Evolutionary conservation across 2,329 filamentous ascomycete genomes (phyloP).

Genomic region (Sporothrix phasma): DNA sequence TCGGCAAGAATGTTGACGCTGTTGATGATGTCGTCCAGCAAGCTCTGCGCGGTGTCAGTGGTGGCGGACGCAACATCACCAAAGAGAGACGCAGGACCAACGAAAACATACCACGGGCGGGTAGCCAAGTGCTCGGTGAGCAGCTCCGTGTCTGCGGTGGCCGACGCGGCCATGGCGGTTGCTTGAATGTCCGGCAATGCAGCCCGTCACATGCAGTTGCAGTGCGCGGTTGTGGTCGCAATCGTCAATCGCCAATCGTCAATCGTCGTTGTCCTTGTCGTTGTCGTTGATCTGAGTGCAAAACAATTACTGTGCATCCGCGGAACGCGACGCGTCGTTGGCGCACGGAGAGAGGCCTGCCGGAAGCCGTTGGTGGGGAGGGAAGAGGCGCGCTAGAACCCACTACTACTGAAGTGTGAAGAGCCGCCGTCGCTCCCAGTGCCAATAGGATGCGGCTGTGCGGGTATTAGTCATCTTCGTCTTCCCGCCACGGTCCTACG

Average conservation of each 20-base stretch:
- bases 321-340: constrained; percentile 2
- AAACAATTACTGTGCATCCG: background rate
- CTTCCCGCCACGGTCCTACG: background rate
- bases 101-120: constrained; percentile 65
- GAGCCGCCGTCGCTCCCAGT: background rate
- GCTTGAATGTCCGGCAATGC: background rate
- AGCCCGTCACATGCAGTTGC: background rate
- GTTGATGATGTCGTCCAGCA: constrained; percentile 98
- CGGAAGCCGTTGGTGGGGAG: background rate
- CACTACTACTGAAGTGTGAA: too few relatives aligned
- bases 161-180: constrained; percentile 22
- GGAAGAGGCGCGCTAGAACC: background rate
- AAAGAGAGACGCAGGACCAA: background rate
- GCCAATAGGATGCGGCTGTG: background rate
- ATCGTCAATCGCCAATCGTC: background rate
- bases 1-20: constrained; percentile 89
- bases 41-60: constrained; percentile 45
- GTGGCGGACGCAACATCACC: background rate
- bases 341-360: background rate
- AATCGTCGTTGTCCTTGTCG: background rate
- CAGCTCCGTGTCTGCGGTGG: constrained; percentile 49
- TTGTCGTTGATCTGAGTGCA: background rate
- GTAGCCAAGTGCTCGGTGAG: constrained; percentile 95
- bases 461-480: background rate
- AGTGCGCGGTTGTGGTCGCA: background rate